Evolutionary conservation across 164 flowering plant genomes (phyloP), one percentile per base, ranked within the genome.

Genomic region (Sextonia rubra): DNA sequence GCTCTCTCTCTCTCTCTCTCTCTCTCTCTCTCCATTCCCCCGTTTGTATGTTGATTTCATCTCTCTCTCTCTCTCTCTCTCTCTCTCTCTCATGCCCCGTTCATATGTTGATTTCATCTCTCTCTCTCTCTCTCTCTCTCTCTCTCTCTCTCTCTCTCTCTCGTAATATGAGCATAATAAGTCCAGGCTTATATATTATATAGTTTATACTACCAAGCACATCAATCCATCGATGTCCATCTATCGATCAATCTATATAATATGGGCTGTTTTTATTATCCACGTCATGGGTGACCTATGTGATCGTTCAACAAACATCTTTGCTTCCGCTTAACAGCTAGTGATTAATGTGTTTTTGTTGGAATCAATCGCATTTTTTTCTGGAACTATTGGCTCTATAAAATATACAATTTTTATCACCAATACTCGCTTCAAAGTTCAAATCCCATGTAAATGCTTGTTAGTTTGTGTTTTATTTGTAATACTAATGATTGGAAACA

Each of bases 401-500:
- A 37, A 37, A 37, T 37, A 37, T 37, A 37, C 11, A 20, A 15
- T 52, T 52, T 3, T 52, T 3, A 52, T 37, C 44, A 8, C 44
- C 11, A 37, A 8, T 37, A 20, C 58, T 18, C 58, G 3, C 7
- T 52, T 52, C 58, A 12, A 52, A 52, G 20, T 52, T 52, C 58
- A 52, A 52, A 14, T 18, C 58, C 58, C 58, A 52, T 17, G n/a
- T 52, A 15, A 52, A 52, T 52, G n/a, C 4, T 52, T 52, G n/a
- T 3, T 18, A 52, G 58, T 52, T 52, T 52, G 20, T 5, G 17
- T 52, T 52, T 52, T 27, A 25, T 64, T 48, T 15, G 9, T 29
- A 47, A 30, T 29, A n/a, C 63, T 20, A 69, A 56, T 69, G 47
- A 56, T 69, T 69, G n/a, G 47, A 69, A 69, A 69, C 64, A 17